Evolutionary conservation across 2,329 filamentous ascomycete species (phyloP).

Genomic region (Neopestalotiopsis sp.): DNA sequence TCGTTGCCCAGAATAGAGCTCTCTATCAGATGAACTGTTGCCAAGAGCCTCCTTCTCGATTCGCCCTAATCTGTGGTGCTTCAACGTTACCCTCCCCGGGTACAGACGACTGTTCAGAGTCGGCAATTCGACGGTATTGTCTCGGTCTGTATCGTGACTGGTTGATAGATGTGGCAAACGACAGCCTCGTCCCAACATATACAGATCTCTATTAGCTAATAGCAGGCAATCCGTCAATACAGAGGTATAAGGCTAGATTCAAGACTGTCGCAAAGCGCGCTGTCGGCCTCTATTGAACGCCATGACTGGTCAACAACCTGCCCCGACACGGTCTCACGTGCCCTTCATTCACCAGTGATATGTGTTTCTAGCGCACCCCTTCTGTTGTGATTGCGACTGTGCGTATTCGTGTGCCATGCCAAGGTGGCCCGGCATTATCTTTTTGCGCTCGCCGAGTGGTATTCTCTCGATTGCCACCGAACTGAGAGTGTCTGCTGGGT

Average conservation of each 20-base stretch:
- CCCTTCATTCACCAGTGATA: conserved; percentile 1
- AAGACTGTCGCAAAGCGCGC: neutral
- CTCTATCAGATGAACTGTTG: neutral
- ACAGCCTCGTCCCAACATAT: conserved; percentile 14
- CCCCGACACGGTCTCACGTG: neutral
- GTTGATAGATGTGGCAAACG: conserved; percentile 23
- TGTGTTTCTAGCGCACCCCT: conserved; percentile 14
- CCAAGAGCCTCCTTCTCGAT: conserved; percentile 16
- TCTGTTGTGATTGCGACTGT: conserved; percentile 9
- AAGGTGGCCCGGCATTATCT: too few species aligned
- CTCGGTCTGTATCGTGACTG: conserved; percentile 23
- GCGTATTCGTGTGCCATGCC: too few species aligned
- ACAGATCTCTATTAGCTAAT: neutral
- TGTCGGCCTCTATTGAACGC: neutral
- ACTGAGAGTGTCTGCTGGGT: too few species aligned
- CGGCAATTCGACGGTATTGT: conserved; percentile 21
- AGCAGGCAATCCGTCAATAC: neutral
- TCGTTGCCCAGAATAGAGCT: conserved; percentile 1
- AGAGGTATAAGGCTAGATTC: neutral
- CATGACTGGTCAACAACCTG: neutral
- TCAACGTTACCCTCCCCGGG: conserved; percentile 21
- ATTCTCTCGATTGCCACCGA: too few species aligned
- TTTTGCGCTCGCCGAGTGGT: too few species aligned
- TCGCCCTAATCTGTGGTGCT: conserved; percentile 21
- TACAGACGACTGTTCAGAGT: conserved; percentile 23